Conservation (phyloP, 169 alveolate species). For the Eimeria sp. region DNA sequence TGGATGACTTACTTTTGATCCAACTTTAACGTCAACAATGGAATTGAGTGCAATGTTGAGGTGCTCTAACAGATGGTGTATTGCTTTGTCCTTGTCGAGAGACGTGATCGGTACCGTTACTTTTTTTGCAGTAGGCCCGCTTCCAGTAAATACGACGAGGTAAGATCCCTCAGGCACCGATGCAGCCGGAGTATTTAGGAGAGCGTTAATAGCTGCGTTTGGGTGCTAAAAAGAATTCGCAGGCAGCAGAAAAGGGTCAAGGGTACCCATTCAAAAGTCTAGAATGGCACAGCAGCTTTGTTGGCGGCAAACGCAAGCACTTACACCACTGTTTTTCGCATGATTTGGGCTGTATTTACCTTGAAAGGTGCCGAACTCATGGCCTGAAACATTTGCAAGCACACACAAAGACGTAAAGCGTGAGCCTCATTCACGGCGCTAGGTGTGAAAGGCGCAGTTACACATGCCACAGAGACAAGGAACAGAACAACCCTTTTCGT, state of each 20-base stretch:
- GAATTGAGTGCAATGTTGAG: conserved; percentile 27
- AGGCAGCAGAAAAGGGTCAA: neutral
- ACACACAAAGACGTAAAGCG: neutral
- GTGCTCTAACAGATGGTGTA: neutral
- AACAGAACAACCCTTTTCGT: neutral
- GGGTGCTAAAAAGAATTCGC: conserved; percentile 26
- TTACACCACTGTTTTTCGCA: neutral
- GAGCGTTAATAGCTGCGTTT: conserved; percentile 14
- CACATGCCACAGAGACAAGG: neutral
- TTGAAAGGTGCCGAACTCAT: neutral
- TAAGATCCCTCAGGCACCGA: conserved; percentile 11
- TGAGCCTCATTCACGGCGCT: neutral
- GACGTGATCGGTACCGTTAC: conserved; percentile 43
- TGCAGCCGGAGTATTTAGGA: conserved; percentile 27
- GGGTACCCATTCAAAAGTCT: neutral
- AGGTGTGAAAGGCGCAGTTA: neutral
- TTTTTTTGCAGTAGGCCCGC: conserved; percentile 15
- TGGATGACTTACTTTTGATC: neutral
- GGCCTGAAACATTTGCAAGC: conserved; percentile 24
- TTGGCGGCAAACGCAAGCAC: neutral
- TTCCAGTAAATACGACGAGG: conserved; percentile 34
- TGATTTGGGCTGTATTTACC: neutral
- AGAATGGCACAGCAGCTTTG: neutral
- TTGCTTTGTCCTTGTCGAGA: conserved; percentile 14
- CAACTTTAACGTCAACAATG: conserved; percentile 2